A percentile compares a stretch with the other conserved stretches of the same genome.
Conservation (phyloP, 164 flowering plant genomes). For the Stephania yunnanensis region DNA sequence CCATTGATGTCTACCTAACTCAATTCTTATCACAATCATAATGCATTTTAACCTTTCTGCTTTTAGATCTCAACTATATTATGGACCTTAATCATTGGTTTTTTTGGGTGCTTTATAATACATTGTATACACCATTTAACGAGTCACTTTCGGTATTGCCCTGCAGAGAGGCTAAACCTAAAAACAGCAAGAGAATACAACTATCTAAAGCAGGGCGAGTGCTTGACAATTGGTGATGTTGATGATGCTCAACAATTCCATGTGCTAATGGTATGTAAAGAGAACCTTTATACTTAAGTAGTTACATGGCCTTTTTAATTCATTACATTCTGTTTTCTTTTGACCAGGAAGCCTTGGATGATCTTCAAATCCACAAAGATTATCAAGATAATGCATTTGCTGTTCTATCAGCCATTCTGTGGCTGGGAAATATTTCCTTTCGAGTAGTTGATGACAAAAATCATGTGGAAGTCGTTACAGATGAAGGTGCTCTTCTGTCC, state of each 20-base stretch:
- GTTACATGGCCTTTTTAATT: not conserved
- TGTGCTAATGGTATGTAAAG: conserved; percentile 52
- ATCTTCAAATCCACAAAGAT: conserved; percentile 51
- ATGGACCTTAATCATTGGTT: not conserved
- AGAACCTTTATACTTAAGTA: not conserved
- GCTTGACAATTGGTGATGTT: conserved; percentile 59
- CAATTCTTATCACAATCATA: not conserved
- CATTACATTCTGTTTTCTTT: conserved; percentile 6
- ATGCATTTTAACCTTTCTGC: not conserved
- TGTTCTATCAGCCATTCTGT: conserved; percentile 78
- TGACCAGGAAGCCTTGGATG: conserved; percentile 69
- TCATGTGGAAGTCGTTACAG: conserved; percentile 64
- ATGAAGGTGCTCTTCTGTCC: conserved; percentile 59
- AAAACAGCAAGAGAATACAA: conserved; percentile 58
- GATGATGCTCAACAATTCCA: conserved; percentile 69
- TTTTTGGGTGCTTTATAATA: not conserved
- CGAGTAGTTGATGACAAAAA: conserved; percentile 57
- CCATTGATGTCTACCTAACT: not conserved
- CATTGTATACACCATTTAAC: not conserved
- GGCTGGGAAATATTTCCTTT: conserved; percentile 93
- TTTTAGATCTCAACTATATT: not conserved
- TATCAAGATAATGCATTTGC: conserved; percentile 67
- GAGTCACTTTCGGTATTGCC: conserved; percentile 5
- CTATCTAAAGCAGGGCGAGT: conserved; percentile 74
- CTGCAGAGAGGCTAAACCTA: conserved; percentile 65